Conservation (phyloP, 441 rosid species). For the Corymbia calophylla region DNA sequence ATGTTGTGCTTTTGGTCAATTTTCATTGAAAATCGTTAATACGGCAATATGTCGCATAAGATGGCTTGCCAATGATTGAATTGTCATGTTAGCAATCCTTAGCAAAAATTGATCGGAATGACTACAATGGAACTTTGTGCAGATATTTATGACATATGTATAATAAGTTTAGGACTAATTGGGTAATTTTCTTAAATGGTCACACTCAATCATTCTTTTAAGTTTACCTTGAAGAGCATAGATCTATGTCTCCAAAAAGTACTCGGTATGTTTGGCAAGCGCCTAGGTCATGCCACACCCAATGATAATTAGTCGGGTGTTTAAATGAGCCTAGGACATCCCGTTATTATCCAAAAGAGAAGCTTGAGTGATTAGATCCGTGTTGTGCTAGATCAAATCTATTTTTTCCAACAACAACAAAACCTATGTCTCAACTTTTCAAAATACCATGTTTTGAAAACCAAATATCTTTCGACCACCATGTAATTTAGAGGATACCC, state of each 20-base stretch:
- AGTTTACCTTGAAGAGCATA: neutral
- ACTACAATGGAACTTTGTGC: fast-evolving
- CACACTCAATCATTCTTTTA: neutral
- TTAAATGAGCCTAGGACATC: neutral
- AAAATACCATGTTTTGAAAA: neutral
- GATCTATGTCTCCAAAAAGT: neutral
- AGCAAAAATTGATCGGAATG: fast-evolving
- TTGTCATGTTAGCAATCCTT: fast-evolving
- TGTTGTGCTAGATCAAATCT: neutral
- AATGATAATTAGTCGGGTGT: neutral
- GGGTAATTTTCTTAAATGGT: neutral
- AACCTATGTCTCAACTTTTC: neutral
- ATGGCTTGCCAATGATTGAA: fast-evolving
- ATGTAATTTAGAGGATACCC: too few species aligned
- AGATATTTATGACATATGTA: too few species aligned
- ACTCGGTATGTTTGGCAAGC: neutral
- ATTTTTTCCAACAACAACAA: neutral
- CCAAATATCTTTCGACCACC: too few species aligned
- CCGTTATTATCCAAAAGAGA: neutral
- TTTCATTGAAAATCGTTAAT: fast-evolving
- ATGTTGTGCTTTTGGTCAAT: too few species aligned
- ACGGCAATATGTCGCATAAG: fast-evolving
- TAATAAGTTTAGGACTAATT: fast-evolving
- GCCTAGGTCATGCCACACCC: neutral
- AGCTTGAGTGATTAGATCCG: neutral